phyloP scores from a whole-genome alignment of 176 grass and related monocot species.

The Elymus sibiricus region DNA sequence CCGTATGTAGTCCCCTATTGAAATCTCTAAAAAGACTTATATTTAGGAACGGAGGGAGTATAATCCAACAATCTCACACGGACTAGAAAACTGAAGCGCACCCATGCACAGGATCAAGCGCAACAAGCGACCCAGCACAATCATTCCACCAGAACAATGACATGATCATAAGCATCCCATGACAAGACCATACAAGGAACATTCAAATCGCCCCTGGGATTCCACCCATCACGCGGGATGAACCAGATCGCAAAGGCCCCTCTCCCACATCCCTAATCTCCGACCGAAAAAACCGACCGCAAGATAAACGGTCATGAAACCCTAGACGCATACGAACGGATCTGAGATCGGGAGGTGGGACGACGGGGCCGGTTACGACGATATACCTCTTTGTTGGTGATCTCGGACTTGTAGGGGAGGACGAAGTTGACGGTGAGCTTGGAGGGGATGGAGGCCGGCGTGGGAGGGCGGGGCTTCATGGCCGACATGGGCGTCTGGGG shows the following conservation, averaged over 20 bases:
- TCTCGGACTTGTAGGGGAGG: constrained; percentile 90
- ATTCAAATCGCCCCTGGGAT: not conserved
- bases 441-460: constrained; percentile 60
- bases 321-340: constrained; percentile 28
- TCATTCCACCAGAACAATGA: not conserved
- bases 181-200: not conserved
- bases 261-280: not conserved
- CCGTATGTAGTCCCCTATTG: no score
- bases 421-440: constrained; percentile 92
- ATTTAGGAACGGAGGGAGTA: no score
- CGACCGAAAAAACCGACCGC: not conserved
- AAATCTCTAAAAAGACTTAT: no score
- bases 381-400: constrained; percentile 86
- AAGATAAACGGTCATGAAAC: constrained; percentile 24
- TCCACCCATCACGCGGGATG: not conserved
- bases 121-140: not conserved
- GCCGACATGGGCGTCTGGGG: constrained; percentile 62
- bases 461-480: constrained; percentile 80
- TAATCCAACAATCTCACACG: not conserved
- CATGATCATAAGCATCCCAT: not conserved
- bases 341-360: constrained; percentile 12
- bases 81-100: not conserved
- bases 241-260: not conserved
- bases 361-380: not conserved
- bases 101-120: not conserved